These are phyloP conservation scores for Dactylellina sp. DNA, from an alignment of 2,329 filamentous ascomycete genomes.

Conservation along the genomic window DNA sequence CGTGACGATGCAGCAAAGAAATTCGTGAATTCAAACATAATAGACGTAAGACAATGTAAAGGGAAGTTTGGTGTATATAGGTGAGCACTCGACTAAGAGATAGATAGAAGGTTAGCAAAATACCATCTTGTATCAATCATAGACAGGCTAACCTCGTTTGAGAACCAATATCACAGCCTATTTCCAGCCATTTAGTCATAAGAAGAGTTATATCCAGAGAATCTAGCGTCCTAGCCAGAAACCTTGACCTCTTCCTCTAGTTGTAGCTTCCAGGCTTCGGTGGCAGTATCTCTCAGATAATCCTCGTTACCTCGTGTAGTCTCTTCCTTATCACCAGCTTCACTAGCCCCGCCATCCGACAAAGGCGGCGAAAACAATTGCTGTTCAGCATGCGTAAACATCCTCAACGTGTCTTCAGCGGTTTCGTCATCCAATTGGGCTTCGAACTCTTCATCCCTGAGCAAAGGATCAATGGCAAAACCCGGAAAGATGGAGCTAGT, in stretches of 20 bases:
- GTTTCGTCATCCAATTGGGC: conserved; percentile 50
- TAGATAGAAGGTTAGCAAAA: too few relatives aligned
- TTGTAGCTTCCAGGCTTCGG: conserved; percentile 55
- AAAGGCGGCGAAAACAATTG: conserved; percentile 50
- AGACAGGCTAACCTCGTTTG: too few relatives aligned
- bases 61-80: too few relatives aligned
- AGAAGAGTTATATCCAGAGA: too few relatives aligned
- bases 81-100: too few relatives aligned
- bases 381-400: conserved; percentile 53
- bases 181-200: too few relatives aligned
- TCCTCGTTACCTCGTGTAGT: conserved; percentile 33
- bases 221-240: conserved; percentile 5
- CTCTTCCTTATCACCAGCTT: conserved; percentile 36
- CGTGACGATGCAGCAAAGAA: background rate
- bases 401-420: conserved; percentile 47
- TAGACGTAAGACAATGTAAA: background rate
- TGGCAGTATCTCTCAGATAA: conserved; percentile 46
- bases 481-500: conserved; percentile 44
- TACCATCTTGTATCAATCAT: too few relatives aligned
- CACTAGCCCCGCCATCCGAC: conserved; percentile 37
- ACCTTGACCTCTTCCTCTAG: conserved; percentile 43
- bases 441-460: conserved; percentile 45
- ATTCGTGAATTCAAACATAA: background rate
- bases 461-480: conserved; percentile 47
- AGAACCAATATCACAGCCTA: too few relatives aligned